A percentile compares a stretch with the other conserved stretches of the same genome.
Evolutionary conservation across 164 flowering plant species (phyloP).

Genomic region (Vitis vinifera): ASM3070453v1 NC_081811.1:21960001-21960500

Average conservation of each 20-base stretch:
- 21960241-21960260: background rate
- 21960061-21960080: background rate
- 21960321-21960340: background rate
- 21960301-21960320: background rate
- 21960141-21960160: background rate
- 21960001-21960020: background rate
- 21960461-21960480: background rate
- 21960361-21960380: no score
- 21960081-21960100: background rate
- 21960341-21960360: no score
- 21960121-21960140: background rate
- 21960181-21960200: background rate
- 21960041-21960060: background rate
- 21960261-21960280: background rate
- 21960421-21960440: no score
- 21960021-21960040: background rate
- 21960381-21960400: no score
- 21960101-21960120: background rate
- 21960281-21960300: background rate
- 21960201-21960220: no score
- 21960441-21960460: no score
- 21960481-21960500: background rate
- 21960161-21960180: background rate
- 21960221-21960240: background rate
- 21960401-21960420: no score